Conservation (phyloP, 1,139 yeast species). For the Saccharomyces hybrid region DNA sequence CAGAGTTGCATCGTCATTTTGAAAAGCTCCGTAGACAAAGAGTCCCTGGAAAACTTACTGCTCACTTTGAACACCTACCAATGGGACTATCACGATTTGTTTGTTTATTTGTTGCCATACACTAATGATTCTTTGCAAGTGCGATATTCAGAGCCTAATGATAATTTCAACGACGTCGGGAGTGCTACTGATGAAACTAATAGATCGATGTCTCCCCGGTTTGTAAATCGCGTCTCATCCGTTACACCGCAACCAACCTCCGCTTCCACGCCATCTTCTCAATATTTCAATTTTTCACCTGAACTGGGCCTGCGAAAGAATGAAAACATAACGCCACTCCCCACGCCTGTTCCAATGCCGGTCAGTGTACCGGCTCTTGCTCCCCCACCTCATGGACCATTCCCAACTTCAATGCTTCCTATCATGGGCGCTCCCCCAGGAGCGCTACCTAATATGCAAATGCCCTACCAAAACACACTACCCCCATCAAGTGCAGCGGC, state of each 20-base stretch:
- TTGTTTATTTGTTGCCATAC: slow-evolving; percentile 20
- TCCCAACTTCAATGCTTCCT: not conserved
- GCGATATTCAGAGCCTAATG: not conserved
- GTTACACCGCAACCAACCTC: not conserved
- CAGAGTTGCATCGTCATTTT: slow-evolving; percentile 27
- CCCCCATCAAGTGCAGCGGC: not conserved
- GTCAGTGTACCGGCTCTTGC: not conserved
- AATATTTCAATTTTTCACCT: not conserved
- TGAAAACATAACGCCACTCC: not conserved
- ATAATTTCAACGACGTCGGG: not conserved
- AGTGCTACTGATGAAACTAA: not conserved
- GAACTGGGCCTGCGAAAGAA: not conserved
- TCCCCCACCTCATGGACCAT: not conserved
- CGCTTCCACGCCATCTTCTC: not conserved
- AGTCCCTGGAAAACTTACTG: slow-evolving; percentile 21
- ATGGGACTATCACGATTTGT: slow-evolving; percentile 29
- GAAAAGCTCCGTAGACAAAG: slow-evolving; percentile 14
- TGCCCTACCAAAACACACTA: not conserved
- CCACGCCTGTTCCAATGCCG: slow-evolving; percentile 1
- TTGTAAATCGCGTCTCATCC: not conserved
- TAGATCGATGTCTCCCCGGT: not conserved
- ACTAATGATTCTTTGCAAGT: not conserved
- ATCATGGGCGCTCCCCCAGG: not conserved
- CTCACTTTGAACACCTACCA: slow-evolving; percentile 25
- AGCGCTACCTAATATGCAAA: not conserved